Evolutionary conservation across 2,329 filamentous ascomycete species (phyloP).

Genomic region (Diaporthe australafricana): DNA sequence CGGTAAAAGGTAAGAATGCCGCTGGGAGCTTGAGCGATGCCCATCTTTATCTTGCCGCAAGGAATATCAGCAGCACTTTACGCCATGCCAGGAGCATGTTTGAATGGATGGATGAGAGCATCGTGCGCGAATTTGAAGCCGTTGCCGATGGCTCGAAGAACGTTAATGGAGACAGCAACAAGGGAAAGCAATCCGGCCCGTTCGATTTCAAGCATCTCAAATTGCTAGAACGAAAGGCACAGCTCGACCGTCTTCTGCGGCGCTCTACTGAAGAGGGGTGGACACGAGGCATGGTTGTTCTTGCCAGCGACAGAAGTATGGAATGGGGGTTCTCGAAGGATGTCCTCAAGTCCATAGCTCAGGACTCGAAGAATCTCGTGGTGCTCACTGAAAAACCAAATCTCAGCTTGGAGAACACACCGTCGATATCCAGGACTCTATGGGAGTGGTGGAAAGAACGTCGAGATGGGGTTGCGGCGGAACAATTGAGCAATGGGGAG

Average conservation of each 20-base stretch:
- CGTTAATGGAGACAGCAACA: slow-evolving; percentile 59
- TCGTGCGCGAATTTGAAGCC: slow-evolving; percentile 91
- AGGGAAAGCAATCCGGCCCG: slow-evolving; percentile 71
- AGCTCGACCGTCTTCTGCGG: slow-evolving; percentile 77
- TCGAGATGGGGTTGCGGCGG: slow-evolving; percentile 70
- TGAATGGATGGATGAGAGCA: slow-evolving; percentile 98
- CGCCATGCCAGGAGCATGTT: slow-evolving; percentile 94
- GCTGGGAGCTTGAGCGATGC: slow-evolving; percentile 58
- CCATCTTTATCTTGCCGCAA: slow-evolving; percentile 85
- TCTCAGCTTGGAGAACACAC: slow-evolving; percentile 54
- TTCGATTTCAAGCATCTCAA: slow-evolving; percentile 92
- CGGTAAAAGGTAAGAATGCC: slow-evolving; percentile 59
- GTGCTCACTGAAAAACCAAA: slow-evolving; percentile 83
- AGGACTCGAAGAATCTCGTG: slow-evolving; percentile 83
- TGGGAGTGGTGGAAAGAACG: slow-evolving; percentile 84
- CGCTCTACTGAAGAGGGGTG: slow-evolving; percentile 55
- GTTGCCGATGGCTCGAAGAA: slow-evolving; percentile 64
- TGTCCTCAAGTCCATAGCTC: slow-evolving; percentile 78
- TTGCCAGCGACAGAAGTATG: slow-evolving; percentile 89
- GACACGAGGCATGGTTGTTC: slow-evolving; percentile 76
- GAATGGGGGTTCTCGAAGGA: slow-evolving; percentile 97
- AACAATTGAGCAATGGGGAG: slow-evolving; percentile 65
- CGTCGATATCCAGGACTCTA: slow-evolving; percentile 77
- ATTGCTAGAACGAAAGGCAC: slow-evolving; percentile 83
- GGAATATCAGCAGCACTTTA: slow-evolving; percentile 88